These are phyloP conservation scores for Fusarium neocosmosporiellum DNA, from an alignment of 2,329 filamentous ascomycete species.

Conservation along the genomic window DNA sequence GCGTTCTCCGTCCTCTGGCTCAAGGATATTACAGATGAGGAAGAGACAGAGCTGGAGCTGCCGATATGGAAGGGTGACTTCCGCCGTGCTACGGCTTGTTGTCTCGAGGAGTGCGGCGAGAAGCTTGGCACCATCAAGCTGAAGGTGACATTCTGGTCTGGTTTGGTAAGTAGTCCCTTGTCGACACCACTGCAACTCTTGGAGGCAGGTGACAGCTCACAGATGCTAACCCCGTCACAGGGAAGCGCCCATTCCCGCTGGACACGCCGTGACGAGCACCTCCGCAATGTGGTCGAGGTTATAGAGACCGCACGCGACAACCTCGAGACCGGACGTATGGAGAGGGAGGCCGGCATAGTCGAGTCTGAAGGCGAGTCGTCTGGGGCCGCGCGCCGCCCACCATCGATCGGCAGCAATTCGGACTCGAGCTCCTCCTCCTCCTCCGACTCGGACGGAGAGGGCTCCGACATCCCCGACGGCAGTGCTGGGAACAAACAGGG, in stretches of 20 bases:
- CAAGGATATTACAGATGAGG: constrained; percentile 75
- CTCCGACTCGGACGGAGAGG: constrained; percentile 46
- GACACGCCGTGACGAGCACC: constrained; percentile 49
- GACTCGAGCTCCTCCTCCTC: constrained; percentile 46
- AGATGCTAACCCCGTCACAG: constrained; percentile 35
- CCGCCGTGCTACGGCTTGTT: constrained; percentile 59
- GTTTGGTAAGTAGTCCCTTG: constrained; percentile 45
- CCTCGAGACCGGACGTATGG: constrained; percentile 44
- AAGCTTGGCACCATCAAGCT: constrained; percentile 58
- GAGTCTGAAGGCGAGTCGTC: constrained; percentile 41
- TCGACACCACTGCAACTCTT: not conserved
- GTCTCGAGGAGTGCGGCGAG: constrained; percentile 57
- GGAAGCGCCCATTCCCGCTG: constrained; percentile 51
- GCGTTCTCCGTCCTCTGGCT: constrained; percentile 77
- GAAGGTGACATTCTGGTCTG: constrained; percentile 50
- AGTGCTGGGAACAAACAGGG: constrained; percentile 55
- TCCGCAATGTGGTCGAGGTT: constrained; percentile 58
- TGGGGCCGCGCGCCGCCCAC: constrained; percentile 7
- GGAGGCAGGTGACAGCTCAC: not conserved
- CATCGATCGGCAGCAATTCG: constrained; percentile 36
- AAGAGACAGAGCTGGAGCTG: constrained; percentile 67
- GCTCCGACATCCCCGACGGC: constrained; percentile 46
- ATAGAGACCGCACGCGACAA: constrained; percentile 56
- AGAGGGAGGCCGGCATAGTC: constrained; percentile 51
- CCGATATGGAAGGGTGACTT: constrained; percentile 73